Conservation (phyloP, 2,329 filamentous ascomycete genomes). For the Leptodontidium sp. region DNA sequence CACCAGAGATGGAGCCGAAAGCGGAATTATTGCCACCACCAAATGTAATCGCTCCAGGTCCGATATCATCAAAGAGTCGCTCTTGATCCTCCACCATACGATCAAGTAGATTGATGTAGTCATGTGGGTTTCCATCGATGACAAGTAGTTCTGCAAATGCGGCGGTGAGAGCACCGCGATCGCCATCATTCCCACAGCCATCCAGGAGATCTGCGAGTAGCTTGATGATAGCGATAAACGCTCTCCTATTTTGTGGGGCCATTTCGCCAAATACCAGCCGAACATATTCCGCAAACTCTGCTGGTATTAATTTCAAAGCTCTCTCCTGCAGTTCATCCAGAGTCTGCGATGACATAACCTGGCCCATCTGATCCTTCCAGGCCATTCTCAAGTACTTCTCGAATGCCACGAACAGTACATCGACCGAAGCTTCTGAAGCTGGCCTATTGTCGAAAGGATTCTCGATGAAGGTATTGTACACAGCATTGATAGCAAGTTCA, state of each 20-base stretch:
- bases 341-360: slow-evolving; percentile 76
- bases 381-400: slow-evolving; percentile 91
- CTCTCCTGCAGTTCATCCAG: slow-evolving; percentile 78
- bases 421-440: slow-evolving; percentile 77
- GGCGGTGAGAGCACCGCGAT: slow-evolving; percentile 85
- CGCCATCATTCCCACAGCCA: slow-evolving; percentile 89
- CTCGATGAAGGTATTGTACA: slow-evolving; percentile 89
- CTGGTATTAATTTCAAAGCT: slow-evolving; percentile 70
- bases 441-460: slow-evolving; percentile 80
- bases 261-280: slow-evolving; percentile 70
- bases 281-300: slow-evolving; percentile 77
- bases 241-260: slow-evolving; percentile 75
- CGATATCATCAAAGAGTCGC: slow-evolving; percentile 78
- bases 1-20: slow-evolving; percentile 42
- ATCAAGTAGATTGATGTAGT: slow-evolving; percentile 89
- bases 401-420: slow-evolving; percentile 89
- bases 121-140: slow-evolving; percentile 76
- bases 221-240: slow-evolving; percentile 84
- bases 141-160: slow-evolving; percentile 90
- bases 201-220: slow-evolving; percentile 87
- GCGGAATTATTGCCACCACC: slow-evolving; percentile 34
- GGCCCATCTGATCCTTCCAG: slow-evolving; percentile 89
- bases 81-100: slow-evolving; percentile 90
- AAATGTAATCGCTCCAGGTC: slow-evolving; percentile 43
- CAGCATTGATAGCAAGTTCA: slow-evolving; percentile 82